phyloP scores from a whole-genome alignment of 192 early-diverging fungal genomes.

The Mortierella claussenii region DNA sequence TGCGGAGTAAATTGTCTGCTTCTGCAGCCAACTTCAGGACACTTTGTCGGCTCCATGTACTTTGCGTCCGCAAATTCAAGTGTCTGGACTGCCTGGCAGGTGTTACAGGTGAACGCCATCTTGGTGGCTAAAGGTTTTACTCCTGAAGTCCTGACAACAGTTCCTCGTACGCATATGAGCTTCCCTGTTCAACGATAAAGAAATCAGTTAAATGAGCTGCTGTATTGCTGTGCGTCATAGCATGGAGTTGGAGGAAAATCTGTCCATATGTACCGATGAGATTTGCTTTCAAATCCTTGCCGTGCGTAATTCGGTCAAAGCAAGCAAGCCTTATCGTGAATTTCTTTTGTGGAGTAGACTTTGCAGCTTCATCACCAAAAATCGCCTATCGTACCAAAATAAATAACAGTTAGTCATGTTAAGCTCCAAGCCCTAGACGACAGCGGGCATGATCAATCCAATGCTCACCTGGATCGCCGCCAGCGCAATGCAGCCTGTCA shows the following conservation, averaged over 20 bases:
- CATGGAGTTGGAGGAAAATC: no score
- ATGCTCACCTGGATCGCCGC: slow-evolving; percentile 36
- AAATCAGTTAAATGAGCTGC: no score
- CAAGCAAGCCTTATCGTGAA: slow-evolving; percentile 24
- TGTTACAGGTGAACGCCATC: slow-evolving; percentile 71
- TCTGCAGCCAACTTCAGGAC: slow-evolving; percentile 72
- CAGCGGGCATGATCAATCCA: no score
- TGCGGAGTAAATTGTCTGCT: slow-evolving; percentile 71
- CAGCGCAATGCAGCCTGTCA: slow-evolving; percentile 28
- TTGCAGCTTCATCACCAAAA: slow-evolving; percentile 17
- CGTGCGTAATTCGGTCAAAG: slow-evolving; percentile 30
- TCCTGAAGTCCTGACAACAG: slow-evolving; percentile 80
- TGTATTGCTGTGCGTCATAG: no score
- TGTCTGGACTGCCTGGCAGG: slow-evolving; percentile 66
- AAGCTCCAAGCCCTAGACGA: no score
- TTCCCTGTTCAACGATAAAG: no score
- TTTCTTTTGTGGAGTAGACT: slow-evolving; percentile 1
- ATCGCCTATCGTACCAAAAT: slow-evolving; percentile 30
- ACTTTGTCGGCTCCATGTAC: slow-evolving; percentile 68
- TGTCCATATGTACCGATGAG: slow-evolving; percentile 65
- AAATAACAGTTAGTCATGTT: no score
- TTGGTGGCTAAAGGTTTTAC: slow-evolving; percentile 74
- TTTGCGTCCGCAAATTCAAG: slow-evolving; percentile 73
- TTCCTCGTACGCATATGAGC: slow-evolving; percentile 78
- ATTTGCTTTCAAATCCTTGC: slow-evolving; percentile 78